Conservation (phyloP, 2,329 filamentous ascomycete genomes). For the Trichoderma atrobrunneum region DNA sequence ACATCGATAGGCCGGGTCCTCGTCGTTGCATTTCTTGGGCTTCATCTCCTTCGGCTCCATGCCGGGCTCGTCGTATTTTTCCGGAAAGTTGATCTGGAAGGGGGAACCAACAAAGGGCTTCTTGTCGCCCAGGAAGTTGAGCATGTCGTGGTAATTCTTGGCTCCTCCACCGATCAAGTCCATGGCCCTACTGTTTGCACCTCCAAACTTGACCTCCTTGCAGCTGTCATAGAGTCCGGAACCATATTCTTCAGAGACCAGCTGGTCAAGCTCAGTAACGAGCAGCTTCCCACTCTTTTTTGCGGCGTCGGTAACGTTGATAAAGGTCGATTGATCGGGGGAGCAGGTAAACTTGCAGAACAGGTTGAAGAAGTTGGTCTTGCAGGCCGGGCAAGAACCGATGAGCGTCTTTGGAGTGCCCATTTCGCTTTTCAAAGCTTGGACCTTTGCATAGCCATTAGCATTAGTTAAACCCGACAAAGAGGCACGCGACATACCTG, state of each 20-base stretch:
- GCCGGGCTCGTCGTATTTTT: constrained; percentile 57
- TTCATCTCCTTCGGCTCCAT: constrained; percentile 71
- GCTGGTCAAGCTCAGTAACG: constrained; percentile 88
- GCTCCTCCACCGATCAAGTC: constrained; percentile 94
- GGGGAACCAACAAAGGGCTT: constrained; percentile 81
- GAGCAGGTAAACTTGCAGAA: constrained; percentile 99
- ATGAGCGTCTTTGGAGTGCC: constrained; percentile 86
- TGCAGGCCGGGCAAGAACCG: constrained; percentile 91
- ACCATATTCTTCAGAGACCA: constrained; percentile 81
- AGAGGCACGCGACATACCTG: constrained; percentile 56
- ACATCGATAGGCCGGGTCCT: constrained; percentile 81
- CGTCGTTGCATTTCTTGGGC: constrained; percentile 85
- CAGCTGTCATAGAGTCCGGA: constrained; percentile 92
- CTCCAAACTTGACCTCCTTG: constrained; percentile 97
- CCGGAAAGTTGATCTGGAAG: constrained; percentile 95
- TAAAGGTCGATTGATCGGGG: constrained; percentile 89
- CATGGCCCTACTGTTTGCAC: constrained; percentile 90
- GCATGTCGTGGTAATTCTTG: constrained; percentile 79
- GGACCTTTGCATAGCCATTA: constrained; percentile 52
- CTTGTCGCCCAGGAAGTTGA: constrained; percentile 92
- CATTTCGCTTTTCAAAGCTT: constrained; percentile 77
- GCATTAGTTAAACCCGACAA: background rate
- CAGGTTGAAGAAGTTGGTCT: constrained; percentile 96
- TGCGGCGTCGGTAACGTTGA: constrained; percentile 81
- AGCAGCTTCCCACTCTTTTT: constrained; percentile 57